phyloP scores from a whole-genome alignment of 1,139 yeast genomes.

The Arxiozyma slooffiae region DNA sequence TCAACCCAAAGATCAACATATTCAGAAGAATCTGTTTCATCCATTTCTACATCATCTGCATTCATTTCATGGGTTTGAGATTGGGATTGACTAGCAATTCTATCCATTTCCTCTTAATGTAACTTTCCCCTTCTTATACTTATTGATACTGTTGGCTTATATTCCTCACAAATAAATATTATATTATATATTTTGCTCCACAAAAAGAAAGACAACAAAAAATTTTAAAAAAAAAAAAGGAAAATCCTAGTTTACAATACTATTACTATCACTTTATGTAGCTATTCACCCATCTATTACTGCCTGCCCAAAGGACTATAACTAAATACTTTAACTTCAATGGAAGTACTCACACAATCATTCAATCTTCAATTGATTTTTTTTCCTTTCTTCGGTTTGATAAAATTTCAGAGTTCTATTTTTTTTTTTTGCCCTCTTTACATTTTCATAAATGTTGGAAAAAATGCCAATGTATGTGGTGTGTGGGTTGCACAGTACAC shows the following conservation, averaged over 20 bases:
- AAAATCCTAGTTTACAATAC: no score
- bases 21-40: constrained; percentile 27
- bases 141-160: no score
- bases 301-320: no score
- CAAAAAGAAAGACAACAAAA: no score
- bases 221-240: no score
- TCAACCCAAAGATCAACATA: constrained; percentile 85
- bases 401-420: neutral
- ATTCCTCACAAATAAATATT: no score
- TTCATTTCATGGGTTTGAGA: constrained; percentile 2
- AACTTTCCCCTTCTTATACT: neutral
- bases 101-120: constrained; percentile 6
- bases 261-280: no score
- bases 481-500: neutral
- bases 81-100: constrained; percentile 4
- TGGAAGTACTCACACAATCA: neutral
- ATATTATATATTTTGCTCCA: no score
- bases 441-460: neutral
- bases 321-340: no score
- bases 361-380: neutral
- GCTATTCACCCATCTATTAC: no score
- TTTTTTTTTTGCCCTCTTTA: neutral
- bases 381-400: neutral
- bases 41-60: constrained; percentile 9
- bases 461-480: neutral